Base-by-base conservation (phyloP, 78 protist genomes). In the Tieghemostelium lacteum region DNA sequence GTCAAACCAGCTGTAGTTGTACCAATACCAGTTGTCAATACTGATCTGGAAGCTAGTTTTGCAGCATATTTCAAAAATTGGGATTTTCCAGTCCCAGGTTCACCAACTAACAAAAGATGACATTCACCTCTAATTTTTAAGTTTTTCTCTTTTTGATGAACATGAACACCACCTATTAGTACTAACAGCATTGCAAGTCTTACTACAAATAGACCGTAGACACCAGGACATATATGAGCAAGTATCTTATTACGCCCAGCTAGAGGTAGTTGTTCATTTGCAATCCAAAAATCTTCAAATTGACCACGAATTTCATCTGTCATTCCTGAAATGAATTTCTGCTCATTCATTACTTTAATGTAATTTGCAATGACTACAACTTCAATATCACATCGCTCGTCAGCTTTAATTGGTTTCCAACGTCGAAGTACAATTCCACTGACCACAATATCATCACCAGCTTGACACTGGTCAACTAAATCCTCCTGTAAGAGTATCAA, bases 31-130 rank as follows among this genome's bases (percentile, higher is more conserved):
- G 99, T 98, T 7, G 99, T 98, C 34, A 96, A 50, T 5, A 98
- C 99, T 10, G 96, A 28, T 10, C 99, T 94, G 4, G 94, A 67
- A 0, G 95, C 39, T 5, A 98, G 71, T 57, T 85, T 76, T 20
- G 99, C 73, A 0, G 99, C 99, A 69, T 72, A 97, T 78, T 86
- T 75, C 36, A 98, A 85, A 34, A 97, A 93, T 80, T 96, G 98
- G 28, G 95, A 78, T 55, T 97, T 96, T 92, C 60, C 96, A 40
- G 80, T 96, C 34, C 94, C 99, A 0, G 99, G 99, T 39, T 98
- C 99, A 10, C 99, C 99, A 5, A 98, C 98, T 1, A 98, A 77
- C 54, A 98, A 88, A 60, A 98, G 3, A 67, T 98, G 99, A 1
- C 95, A 87, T 52, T 97, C 97, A 3, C 99, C 99, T 28, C 99